phyloP scores from a whole-genome alignment of 768 basidiomycete species.

The Coprinellus micaceus region DNA sequence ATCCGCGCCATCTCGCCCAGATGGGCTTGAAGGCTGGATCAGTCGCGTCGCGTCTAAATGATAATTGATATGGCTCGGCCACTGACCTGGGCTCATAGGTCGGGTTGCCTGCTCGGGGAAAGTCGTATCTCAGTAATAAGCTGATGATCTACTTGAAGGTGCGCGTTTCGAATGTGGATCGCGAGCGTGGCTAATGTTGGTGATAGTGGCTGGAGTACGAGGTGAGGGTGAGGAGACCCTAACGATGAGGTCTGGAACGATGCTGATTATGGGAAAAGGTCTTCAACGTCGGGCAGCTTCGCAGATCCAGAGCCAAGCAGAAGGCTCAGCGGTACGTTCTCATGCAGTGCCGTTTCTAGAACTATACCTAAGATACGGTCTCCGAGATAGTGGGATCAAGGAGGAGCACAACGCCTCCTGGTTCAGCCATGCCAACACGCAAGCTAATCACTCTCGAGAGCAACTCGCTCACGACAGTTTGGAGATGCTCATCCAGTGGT shows the following conservation, averaged over 20 bases:
- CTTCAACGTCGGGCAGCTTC: constrained; percentile 95
- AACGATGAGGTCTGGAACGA: neutral
- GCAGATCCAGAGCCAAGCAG: constrained; percentile 80
- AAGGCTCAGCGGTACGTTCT: constrained; percentile 64
- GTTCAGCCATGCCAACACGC: constrained; percentile 82
- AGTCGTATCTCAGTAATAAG: constrained; percentile 98
- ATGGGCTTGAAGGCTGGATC: too few relatives aligned
- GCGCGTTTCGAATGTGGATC: constrained; percentile 15
- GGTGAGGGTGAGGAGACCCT: constrained; percentile 61
- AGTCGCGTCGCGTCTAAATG: too few relatives aligned
- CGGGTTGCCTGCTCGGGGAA: constrained; percentile 95
- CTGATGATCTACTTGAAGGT: constrained; percentile 94
- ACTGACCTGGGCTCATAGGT: constrained; percentile 51
- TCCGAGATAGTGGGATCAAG: constrained; percentile 78
- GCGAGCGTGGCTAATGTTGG: constrained; percentile 14
- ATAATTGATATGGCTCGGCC: too few relatives aligned
- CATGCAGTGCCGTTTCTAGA: neutral
- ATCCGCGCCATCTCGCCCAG: too few relatives aligned
- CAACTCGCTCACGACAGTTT: constrained; percentile 85
- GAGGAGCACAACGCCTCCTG: constrained; percentile 90
- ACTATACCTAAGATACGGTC: too few relatives aligned
- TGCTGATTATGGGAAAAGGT: constrained; percentile 49
- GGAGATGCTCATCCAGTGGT: constrained; percentile 92
- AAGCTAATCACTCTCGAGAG: constrained; percentile 76
- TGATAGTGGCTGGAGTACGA: constrained; percentile 95